A percentile compares a stretch with the other conserved stretches of the same genome.
These are phyloP conservation scores for Rhipidocladum racemiflorum DNA, from an alignment of 176 grass and related monocot genomes.

Conservation along the genomic window DNA sequence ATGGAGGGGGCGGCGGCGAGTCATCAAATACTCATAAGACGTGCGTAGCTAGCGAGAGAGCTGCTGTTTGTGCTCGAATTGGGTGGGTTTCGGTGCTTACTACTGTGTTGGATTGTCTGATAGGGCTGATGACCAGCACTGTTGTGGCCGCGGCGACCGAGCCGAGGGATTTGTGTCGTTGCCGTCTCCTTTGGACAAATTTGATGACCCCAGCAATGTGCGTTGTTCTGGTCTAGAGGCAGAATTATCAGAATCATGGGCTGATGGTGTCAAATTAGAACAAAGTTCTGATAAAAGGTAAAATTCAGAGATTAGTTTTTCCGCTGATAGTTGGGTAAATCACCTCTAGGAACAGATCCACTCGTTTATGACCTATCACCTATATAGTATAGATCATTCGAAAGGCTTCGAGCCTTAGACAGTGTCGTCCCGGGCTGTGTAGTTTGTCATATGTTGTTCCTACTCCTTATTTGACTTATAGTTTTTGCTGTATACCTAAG, in stretches of 20 bases:
- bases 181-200: conserved; percentile 15
- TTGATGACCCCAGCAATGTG: conserved; percentile 47
- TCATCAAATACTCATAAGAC: background rate
- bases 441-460: background rate
- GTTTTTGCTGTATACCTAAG: background rate
- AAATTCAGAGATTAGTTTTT: conserved; percentile 13
- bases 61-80: background rate
- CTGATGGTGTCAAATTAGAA: conserved; percentile 28
- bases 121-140: background rate
- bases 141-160: background rate
- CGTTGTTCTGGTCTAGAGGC: conserved; percentile 39
- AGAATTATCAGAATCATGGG: conserved; percentile 23
- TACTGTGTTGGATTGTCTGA: background rate
- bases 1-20: background rate
- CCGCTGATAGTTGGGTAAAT: background rate
- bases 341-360: background rate
- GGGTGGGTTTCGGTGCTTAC: background rate
- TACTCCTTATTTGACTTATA: background rate
- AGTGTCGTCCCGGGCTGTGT: background rate
- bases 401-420: background rate
- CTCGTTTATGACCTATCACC: background rate
- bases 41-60: background rate
- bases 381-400: background rate
- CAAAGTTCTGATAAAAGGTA: background rate
- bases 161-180: background rate